Evolutionary conservation across 1,284 basidiomycete species (phyloP), one percentile per base, ranked within the genome.

Genomic region (Malassezia globosa): DNA sequence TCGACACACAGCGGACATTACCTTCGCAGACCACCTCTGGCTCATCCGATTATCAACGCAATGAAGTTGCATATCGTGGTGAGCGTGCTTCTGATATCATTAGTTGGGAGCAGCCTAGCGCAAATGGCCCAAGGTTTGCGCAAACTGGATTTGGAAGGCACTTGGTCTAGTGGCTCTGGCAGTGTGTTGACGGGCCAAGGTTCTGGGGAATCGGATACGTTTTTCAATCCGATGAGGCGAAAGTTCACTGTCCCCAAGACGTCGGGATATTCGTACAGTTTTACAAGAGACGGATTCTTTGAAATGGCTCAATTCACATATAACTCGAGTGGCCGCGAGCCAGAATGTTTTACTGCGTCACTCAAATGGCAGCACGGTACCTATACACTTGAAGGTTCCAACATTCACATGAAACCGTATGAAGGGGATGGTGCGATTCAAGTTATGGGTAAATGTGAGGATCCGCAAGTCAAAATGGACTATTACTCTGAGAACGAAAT

Each of bases 361-460:
- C 50, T 70, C 24, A 59, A 65, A 29, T 70, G 67, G 67, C 66
- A 69, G 27, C 67, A 70, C 38, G 67, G 67, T 25, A 67, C 55
- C 6, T 70, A 67, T 38, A 35, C 45, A 52, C 53, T 46, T 45
- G 50, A 38, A 52, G 66, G 65, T 48, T 16, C 13, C 29, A 33
- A 13, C 8, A 27, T 69, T 40, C 56, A 55, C 5, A 52, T 70
- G 31, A 38, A 3, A 1, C 62, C 66, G 3, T 69, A 55, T 50
- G 51, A 56, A 0, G 53, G 57, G 0, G 67, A 70, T 26, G 66
- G 67, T 22, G 23, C 29, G 13, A 34, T 52, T 10, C 44, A 52
- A 37, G 31, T 36, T 4, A 38, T 52, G 27, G 31, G 33, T 27
- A 13, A 46, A 11, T 45, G 43, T 34, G 14, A 18, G n/a, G n/a